Percentiles rank a stretch among this genome's conserved stretches.
These are phyloP conservation scores for Phyllosticta capitalensis DNA, from an alignment of 2,329 filamentous ascomycete genomes.

Conservation along the genomic window DNA sequence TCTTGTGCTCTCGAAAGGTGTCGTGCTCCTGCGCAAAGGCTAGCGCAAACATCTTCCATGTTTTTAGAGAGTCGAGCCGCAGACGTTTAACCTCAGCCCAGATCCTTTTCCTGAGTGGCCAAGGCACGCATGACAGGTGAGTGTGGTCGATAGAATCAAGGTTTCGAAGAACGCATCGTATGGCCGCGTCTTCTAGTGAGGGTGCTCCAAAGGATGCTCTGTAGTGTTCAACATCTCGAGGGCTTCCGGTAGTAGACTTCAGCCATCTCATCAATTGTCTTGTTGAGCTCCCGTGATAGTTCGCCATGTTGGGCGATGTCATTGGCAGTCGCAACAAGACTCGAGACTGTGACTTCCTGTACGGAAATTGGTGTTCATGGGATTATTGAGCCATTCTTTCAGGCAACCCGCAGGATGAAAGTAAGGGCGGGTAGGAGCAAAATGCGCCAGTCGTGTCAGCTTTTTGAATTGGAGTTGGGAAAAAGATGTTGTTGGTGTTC, in stretches of 20 bases:
- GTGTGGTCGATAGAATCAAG: not conserved
- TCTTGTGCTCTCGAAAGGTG: constrained; percentile 1
- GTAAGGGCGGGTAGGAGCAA: not conserved
- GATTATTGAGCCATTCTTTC: no score
- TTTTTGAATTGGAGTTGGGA: not conserved
- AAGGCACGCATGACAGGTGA: constrained; percentile 1
- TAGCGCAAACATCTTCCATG: constrained; percentile 2
- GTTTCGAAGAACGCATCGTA: constrained; percentile 6
- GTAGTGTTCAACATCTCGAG: constrained; percentile 2
- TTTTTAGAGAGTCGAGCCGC: constrained; percentile 1
- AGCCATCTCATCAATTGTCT: not conserved
- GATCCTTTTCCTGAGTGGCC: not conserved
- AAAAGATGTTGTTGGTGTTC: not conserved
- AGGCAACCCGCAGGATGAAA: no score
- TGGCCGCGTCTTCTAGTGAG: not conserved
- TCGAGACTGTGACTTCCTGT: not conserved
- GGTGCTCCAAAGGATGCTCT: not conserved
- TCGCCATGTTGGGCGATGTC: not conserved
- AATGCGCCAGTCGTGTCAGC: not conserved
- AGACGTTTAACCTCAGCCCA: not conserved
- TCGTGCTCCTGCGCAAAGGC: constrained; percentile 2
- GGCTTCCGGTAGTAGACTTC: constrained; percentile 1
- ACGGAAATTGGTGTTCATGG: no score
- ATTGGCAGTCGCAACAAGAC: not conserved
- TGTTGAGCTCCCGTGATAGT: not conserved